Evolutionary conservation across 2,329 filamentous ascomycete species (phyloP), one percentile per base, ranked within the genome.

Genomic region (Rhynchosporium secalis): DNA sequence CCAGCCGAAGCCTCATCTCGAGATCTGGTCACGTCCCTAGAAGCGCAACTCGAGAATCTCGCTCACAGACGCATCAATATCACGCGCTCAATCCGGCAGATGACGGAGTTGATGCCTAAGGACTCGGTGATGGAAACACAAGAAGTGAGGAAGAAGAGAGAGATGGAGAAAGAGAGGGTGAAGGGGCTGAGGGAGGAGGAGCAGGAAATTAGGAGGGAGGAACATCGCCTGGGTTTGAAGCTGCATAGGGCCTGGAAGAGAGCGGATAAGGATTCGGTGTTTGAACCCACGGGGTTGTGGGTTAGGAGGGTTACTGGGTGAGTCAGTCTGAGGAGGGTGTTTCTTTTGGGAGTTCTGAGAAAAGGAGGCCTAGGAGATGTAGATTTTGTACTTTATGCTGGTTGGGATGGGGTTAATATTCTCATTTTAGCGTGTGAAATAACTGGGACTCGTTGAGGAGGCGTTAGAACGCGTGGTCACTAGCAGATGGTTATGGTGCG

Each of bases 91-190:
- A 90, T 95, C 72, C 80, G 83, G 66, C 89, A 94, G 74, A 87
- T 94, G 80, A 91, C 87, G 62, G 86, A 91, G 73, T 81, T 92
- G 62, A 89, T 92, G 80, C 89, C 89, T 46, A 86, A 82, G 41
- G 87, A 90, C 72, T 85, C 83, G 65, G 79, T 91, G 45, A 78
- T 90, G 71, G 84, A 86, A 36, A 88, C 87, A 69, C 81, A 86
- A 8, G 83, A 89, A 56, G 86, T 90, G 40, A 68, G 80, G 45
- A 84, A 75, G 75, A 86, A 86, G 74, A 76, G 79, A 46, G 78
- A 79, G 29, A 78, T 81, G 62, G 82, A 84, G 65, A 83, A 83
- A 72, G 78, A 76, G 70, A 91, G 89, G 72, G 85, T 95, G 0
- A 84, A 87, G 66, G 81, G 78, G 28, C 78, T 95, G 31, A 83